Base-by-base conservation (phyloP, 73 alveolate species). In the Tetrahymena elliotti region DNA sequence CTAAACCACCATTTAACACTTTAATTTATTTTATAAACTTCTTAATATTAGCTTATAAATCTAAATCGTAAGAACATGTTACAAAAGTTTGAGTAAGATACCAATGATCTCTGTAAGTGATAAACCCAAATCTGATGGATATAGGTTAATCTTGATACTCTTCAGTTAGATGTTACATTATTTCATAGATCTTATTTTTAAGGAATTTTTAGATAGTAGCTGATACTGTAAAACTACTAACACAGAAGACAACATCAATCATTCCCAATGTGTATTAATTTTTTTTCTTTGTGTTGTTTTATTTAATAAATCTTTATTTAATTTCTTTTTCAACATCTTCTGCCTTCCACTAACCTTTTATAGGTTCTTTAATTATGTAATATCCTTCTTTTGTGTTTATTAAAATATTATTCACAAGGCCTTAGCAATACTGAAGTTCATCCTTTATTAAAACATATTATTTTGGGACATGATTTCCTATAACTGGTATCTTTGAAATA, bases 31-130 rank as follows among this genome's bases (percentile, higher is more conserved):
- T 93, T 68, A 98, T 95, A 52, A 97, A 97, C 83, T 94, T 93
- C 92, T 97, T 95, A 20, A 96, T 88, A 35, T 95, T 95, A 38
- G 96, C 93, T 94, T 96, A 98, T 47, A 96, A 97, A 37, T 97
- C 94, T 83, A 98, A 97, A 93, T 97, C 97, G 52, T 97, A 93
- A n/a, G 94, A 84, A 94, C 93, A 38, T 68, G 99, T 98, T 6
- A 97, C 95, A 98, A 98, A 98, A 4, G 99, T 52, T 16, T 53
- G 27, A 11, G 97, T 97, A 37, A 97, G 94, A 95, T 97, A 98
- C 52, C 97, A 98, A 94, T 98, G 99, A 94, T 98, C 99, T 96
- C 99, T 96, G 94, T 98, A 98, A 40, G 98, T 97, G 9, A 97
- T 98, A 84, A 98, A 84, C 4, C 98, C 99, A 95, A 97, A 97